Base-by-base conservation (phyloP, 139 green algal species). In the Micractinium conductrix region DNA sequence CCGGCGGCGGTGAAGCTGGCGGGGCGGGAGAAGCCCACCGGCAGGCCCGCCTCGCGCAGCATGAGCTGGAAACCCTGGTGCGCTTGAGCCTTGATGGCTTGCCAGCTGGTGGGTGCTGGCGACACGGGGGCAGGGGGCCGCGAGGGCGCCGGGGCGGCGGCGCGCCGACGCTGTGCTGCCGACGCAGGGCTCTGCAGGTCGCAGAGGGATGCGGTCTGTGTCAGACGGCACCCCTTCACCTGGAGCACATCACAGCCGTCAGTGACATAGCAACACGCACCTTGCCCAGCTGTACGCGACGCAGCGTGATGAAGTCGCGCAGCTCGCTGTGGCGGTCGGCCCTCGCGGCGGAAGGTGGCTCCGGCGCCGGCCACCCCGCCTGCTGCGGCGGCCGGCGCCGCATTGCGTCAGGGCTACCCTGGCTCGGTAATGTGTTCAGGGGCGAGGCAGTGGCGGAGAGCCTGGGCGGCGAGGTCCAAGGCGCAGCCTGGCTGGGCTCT, bases 21-120 rank as follows among this genome's bases (percentile, higher is more conserved):
- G 22, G 65, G 79, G 6, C 65, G 79, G 67, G 44, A 78, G 44
- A 84, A 68, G 65, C 65, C 79, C 24, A 84, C 65, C 3, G 79
- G 79, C 35, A 84, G 68, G 17, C 80, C 67, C 40, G 68, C 48
- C 68, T 79, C 22, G 6, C 48, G 68, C 67, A 85, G 38, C 65
- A 85, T 26, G 8, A 71, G 28, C 48, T 85, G 28, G 43, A 85
- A 85, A 0, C 68, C 80, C 44, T 76, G 42, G 35, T 84, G 80
- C 26, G 80, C 80, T 35, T 79, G 63, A 35, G 71, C 44, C 68
- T 85, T 78, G 63, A 85, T 75, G 50, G 80, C 68, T 35, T 85
- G 67, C 80, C 78, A 84, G 33, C 55, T 67, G 44, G 40, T 63
- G 1, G 30, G 42, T n/a, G n/a, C n/a, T n/a, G n/a, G n/a, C n/a